Evolutionary conservation across 2,329 filamentous ascomycete genomes (phyloP).

Genomic region (Aspergillus pseudonomiae): DNA sequence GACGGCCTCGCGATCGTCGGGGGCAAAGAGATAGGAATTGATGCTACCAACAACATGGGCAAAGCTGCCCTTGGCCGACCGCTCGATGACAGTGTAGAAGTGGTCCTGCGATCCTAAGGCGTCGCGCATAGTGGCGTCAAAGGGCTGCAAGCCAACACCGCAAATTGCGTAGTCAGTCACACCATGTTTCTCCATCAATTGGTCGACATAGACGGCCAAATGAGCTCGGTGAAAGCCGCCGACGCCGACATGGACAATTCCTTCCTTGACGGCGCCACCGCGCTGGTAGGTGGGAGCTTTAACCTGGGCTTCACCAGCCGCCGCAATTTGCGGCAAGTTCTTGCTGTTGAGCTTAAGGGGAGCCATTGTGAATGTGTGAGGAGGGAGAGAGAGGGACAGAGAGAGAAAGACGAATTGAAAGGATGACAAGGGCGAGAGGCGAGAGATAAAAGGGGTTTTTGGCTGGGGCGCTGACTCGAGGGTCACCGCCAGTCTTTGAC

Average conservation of each 20-base stretch:
- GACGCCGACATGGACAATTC: constrained; percentile 59
- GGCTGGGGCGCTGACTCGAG: not conserved
- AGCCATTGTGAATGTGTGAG: constrained; percentile 26
- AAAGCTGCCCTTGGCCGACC: constrained; percentile 54
- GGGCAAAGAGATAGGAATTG: constrained; percentile 56
- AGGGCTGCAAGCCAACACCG: constrained; percentile 56
- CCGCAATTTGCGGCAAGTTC: constrained; percentile 43
- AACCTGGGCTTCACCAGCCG: constrained; percentile 31
- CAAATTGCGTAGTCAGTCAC: constrained; percentile 55
- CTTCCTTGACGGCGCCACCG: constrained; percentile 51
- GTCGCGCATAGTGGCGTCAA: constrained; percentile 56
- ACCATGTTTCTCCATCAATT: constrained; percentile 52
- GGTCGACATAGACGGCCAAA: constrained; percentile 56
- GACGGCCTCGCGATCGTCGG: constrained; percentile 55
- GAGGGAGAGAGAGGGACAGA: not conserved
- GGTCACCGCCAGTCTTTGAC: constrained; percentile 25
- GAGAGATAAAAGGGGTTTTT: not conserved
- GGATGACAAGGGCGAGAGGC: not conserved
- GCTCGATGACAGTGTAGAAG: constrained; percentile 59
- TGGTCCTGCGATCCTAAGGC: constrained; percentile 53
- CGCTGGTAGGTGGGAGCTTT: constrained; percentile 51
- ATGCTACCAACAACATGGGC: constrained; percentile 57
- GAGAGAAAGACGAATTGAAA: not conserved
- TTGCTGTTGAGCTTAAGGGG: constrained; percentile 45
- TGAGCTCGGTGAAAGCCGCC: constrained; percentile 60